Evolutionary conservation across 306 rosid genomes (phyloP), one percentile per base, ranked within the genome.

Genomic region (Castanea sativa): DNA sequence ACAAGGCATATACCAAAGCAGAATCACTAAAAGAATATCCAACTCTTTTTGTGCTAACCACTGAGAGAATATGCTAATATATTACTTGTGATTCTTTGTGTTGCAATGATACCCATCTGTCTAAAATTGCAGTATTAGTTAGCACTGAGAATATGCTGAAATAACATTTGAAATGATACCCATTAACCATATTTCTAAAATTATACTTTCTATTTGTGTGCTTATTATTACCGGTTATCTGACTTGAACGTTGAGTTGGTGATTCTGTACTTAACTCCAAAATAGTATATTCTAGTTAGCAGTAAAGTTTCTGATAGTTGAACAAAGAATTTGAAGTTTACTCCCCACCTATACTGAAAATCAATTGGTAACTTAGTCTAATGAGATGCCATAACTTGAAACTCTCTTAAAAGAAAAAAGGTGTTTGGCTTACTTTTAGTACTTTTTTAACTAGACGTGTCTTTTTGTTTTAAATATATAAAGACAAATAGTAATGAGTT

Each of bases 1-100:
- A 11, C 8, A 69, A 18, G 82, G 94, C 81, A 93, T 89, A 88
- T 87, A 61, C 88, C 57, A 53, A 33, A 14, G 78, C 45, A 74
- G 89, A 77, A 83, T 76, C 58, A 38, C 49, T 5, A 11, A 77
- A 78, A 81, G 98, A 92, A 94, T 94, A 94, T 94, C 93, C 98
- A 81, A 55, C 19, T 64, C 53, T 5, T 83, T 69, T 63, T 86
- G 89, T 86, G 85, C 90, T 73, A 68, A 60, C 45, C 6, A 15
- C 69, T 29, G 14, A 41, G 30, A 80, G 97, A 92, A 94, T 91
- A 92, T 92, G 93, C 98, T 82, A 21, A 72, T 82, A 38, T 52
- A 43, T 68, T 74, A 30, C 9, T 83, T 83, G 82, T 35, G 80
- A 82, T 81, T 79, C 69, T 59, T 59, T 59, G 27, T n/a, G 19